Evolutionary conservation across 495 filamentous ascomycete genomes (phyloP).

Genomic region (Beverwykella pulmonaria): DNA sequence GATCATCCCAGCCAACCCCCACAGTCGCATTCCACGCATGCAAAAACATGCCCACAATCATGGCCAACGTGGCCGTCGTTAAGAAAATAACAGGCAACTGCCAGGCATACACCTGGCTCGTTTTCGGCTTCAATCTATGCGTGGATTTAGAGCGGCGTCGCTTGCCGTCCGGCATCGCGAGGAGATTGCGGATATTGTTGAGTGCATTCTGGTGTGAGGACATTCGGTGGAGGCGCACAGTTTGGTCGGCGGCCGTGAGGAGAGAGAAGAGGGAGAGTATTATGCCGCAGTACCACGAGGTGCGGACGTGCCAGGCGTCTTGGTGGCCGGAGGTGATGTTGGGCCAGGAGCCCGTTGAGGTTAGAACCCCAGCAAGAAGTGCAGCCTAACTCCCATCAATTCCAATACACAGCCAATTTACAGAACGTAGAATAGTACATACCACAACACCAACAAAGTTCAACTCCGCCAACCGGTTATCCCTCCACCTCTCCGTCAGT

Average conservation of each 20-base stretch:
- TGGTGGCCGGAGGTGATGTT: constrained; percentile 29
- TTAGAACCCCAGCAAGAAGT: constrained; percentile 38
- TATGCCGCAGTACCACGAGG: constrained; percentile 40
- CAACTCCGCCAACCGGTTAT: constrained; percentile 38
- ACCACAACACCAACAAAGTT: constrained; percentile 43
- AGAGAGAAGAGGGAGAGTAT: constrained; percentile 38
- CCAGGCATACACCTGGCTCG: constrained; percentile 38
- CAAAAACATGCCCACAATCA: constrained; percentile 42
- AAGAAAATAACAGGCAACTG: constrained; percentile 41
- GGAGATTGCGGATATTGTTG: constrained; percentile 32
- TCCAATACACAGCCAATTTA: too few species aligned
- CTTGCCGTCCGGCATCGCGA: constrained; percentile 15
- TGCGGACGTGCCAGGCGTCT: constrained; percentile 37
- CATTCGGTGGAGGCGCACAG: constrained; percentile 40
- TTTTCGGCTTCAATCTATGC: constrained; percentile 20
- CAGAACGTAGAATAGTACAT: constrained; percentile 7
- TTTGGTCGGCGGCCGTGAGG: constrained; percentile 39
- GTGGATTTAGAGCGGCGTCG: background rate
- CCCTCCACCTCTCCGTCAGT: constrained; percentile 38
- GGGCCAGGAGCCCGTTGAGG: constrained; percentile 43
- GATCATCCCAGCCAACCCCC: background rate
- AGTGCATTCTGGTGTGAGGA: constrained; percentile 33
- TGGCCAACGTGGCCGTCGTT: constrained; percentile 29
- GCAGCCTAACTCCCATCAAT: constrained; percentile 32
- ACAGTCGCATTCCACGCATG: constrained; percentile 37